Evolutionary conservation across 169 alveolate genomes (phyloP).

Genomic region (Eimeria necatrix): DNA sequence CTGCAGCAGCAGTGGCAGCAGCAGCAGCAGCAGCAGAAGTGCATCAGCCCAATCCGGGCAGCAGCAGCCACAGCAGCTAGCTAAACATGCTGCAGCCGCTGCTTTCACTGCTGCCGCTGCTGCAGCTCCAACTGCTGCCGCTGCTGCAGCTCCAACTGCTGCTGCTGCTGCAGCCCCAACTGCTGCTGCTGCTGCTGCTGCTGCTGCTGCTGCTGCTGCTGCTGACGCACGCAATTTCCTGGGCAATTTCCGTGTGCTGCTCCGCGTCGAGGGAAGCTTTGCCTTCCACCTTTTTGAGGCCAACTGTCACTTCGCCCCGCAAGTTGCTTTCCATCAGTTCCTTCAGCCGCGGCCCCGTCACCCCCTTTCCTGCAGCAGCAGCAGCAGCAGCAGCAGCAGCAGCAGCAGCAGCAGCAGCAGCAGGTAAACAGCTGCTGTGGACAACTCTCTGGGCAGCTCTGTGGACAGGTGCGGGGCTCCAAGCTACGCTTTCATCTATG

Average conservation of each 20-base stretch:
- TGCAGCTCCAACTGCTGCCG: no score
- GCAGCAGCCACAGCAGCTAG: no score
- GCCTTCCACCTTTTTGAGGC: constrained; percentile 26
- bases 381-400: background rate
- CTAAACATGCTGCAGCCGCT: no score
- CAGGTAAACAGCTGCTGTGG: background rate
- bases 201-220: constrained; percentile 1
- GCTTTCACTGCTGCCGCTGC: no score
- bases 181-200: background rate
- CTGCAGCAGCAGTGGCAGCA: no score
- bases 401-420: background rate
- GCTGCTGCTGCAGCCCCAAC: background rate
- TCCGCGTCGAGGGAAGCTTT: background rate
- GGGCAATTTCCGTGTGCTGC: background rate
- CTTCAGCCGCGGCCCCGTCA: constrained; percentile 40
- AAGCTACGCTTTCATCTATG: no score
- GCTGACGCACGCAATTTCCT: background rate
- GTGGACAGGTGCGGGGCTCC: no score
- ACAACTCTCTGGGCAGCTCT: no score
- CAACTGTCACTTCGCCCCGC: constrained; percentile 80
- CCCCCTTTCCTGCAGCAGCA: constrained; percentile 75
- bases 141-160: background rate
- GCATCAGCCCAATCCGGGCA: no score
- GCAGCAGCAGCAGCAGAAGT: no score
- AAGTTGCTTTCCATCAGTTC: constrained; percentile 71